These are phyloP conservation scores for Penicillium corylophilum DNA, from an alignment of 2,329 filamentous ascomycete species.

Conservation along the genomic window DNA sequence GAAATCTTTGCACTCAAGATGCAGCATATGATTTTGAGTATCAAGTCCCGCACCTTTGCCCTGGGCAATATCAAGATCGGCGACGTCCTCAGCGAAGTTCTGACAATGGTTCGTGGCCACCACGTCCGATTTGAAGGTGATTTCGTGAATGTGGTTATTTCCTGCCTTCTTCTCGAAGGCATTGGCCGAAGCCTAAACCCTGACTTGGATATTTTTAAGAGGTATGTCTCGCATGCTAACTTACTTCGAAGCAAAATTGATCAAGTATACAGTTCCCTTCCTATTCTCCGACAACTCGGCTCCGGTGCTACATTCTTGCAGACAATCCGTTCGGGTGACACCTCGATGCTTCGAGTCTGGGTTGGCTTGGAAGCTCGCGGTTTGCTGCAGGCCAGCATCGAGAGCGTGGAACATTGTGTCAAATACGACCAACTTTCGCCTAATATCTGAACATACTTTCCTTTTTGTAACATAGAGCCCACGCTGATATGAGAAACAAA, in stretches of 20 bases:
- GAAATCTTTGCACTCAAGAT: conserved; percentile 94
- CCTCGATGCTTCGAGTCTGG: conserved; percentile 88
- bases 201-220: conserved; percentile 78
- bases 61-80: conserved; percentile 94
- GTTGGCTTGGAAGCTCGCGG: conserved; percentile 82
- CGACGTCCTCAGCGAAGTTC: conserved; percentile 85
- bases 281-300: conserved; percentile 84
- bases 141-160: conserved; percentile 97
- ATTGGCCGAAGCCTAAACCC: conserved; percentile 88
- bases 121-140: conserved; percentile 95
- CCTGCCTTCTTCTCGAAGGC: conserved; percentile 87
- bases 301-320: conserved; percentile 55
- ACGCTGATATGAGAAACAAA: not conserved
- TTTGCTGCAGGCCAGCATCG: conserved; percentile 85
- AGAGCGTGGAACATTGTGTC: conserved; percentile 85
- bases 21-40: conserved; percentile 89
- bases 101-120: conserved; percentile 86
- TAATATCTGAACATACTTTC: conserved; percentile 61
- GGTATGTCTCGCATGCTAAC: conserved; percentile 40
- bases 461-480: conserved; percentile 7
- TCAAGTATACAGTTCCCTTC: conserved; percentile 64
- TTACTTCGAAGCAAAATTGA: conserved; percentile 2
- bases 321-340: conserved; percentile 70
- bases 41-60: conserved; percentile 88
- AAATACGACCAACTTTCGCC: conserved; percentile 87